Evolutionary conservation across 352 stramenopile species (phyloP).

Genomic region (Pythium phragmitis): DNA sequence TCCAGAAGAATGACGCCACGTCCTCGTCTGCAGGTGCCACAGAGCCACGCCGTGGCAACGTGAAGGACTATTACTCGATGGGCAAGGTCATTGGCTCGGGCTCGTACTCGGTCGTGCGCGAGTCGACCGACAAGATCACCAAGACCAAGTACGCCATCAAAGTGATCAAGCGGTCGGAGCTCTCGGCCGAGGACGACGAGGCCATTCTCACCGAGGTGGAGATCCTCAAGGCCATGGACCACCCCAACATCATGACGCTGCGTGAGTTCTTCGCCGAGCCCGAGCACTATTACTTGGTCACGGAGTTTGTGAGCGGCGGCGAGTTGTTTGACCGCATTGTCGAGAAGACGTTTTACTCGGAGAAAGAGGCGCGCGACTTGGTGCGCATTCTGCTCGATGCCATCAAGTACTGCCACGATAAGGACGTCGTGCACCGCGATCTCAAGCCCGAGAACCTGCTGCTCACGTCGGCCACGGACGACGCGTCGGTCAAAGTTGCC

Average conservation of each 20-base stretch:
- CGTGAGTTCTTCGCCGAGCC: constrained; percentile 91
- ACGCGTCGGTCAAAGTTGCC: constrained; percentile 77
- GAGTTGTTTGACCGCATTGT: constrained; percentile 89
- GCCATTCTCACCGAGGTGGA: constrained; percentile 78
- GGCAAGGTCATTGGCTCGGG: constrained; percentile 50
- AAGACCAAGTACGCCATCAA: constrained; percentile 59
- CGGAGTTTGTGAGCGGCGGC: constrained; percentile 92
- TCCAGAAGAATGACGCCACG: constrained; percentile 6
- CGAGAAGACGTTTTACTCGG: constrained; percentile 86
- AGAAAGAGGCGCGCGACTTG: constrained; percentile 73
- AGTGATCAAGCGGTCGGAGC: constrained; percentile 83
- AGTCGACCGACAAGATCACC: constrained; percentile 42
- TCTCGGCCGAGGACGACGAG: constrained; percentile 47
- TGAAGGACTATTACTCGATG: constrained; percentile 60
- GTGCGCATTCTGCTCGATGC: constrained; percentile 77
- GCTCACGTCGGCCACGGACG: constrained; percentile 63
- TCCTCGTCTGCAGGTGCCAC: constrained; percentile 24
- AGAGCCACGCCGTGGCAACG: constrained; percentile 39
- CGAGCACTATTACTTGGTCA: constrained; percentile 96
- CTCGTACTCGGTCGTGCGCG: constrained; percentile 55
- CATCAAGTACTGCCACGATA: constrained; percentile 84
- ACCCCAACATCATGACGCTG: constrained; percentile 88
- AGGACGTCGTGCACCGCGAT: constrained; percentile 83
- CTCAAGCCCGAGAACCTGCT: constrained; percentile 86
- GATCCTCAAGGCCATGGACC: constrained; percentile 81